phyloP scores from a whole-genome alignment of 148 eudicot genomes.

The Limonium bicolor region DNA sequence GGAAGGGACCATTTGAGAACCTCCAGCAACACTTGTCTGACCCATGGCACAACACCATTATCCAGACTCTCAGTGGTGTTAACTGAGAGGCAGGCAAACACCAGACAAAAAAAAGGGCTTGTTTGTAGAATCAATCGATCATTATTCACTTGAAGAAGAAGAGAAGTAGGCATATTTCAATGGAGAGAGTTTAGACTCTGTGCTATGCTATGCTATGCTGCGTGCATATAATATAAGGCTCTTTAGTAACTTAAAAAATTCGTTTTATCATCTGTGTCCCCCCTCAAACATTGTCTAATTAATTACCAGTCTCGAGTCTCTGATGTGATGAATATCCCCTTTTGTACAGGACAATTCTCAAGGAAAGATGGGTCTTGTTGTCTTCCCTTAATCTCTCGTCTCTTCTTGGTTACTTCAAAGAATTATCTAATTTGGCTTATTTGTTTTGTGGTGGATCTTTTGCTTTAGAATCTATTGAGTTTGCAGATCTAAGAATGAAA shows the following conservation, averaged over 20 bases:
- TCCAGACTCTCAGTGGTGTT: slow-evolving; percentile 52
- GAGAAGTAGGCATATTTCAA: neutral
- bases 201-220: neutral
- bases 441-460: too few relatives aligned
- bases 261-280: too few relatives aligned
- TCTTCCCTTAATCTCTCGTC: neutral
- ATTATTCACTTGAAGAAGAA: too few relatives aligned
- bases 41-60: slow-evolving; percentile 99
- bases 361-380: too few relatives aligned
- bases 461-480: too few relatives aligned
- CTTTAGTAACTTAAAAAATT: too few relatives aligned
- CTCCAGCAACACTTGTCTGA: slow-evolving; percentile 89
- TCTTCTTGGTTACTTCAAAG: neutral
- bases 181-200: neutral
- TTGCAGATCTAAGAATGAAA: neutral
- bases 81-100: neutral
- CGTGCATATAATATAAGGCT: neutral
- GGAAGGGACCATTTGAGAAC: slow-evolving; percentile 96
- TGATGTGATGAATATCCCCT: too few relatives aligned
- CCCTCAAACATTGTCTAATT: too few relatives aligned
- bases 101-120: neutral
- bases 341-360: slow-evolving; percentile 7
- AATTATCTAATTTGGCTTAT: too few relatives aligned
- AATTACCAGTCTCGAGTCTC: too few relatives aligned
- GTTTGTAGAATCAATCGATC: too few relatives aligned